These are phyloP conservation scores for Linnemannia exigua DNA, from an alignment of 192 early-diverging fungal genomes.

Conservation along the genomic window DNA sequence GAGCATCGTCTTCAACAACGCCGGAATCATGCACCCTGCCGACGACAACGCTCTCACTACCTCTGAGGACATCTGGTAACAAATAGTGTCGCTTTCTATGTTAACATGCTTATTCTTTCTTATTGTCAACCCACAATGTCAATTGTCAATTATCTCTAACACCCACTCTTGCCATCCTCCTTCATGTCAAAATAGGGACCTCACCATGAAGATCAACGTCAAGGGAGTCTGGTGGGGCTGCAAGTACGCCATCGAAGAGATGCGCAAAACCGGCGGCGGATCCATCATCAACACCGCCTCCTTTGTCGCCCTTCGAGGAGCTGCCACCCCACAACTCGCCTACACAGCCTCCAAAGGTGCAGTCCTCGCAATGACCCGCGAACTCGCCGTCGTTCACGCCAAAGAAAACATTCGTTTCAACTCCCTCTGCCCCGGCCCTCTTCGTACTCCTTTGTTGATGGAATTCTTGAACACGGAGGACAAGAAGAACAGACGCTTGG, in stretches of 20 bases:
- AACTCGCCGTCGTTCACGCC: conserved; percentile 86
- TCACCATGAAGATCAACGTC: conserved; percentile 86
- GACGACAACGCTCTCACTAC: conserved; percentile 86
- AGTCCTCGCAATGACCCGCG: conserved; percentile 87
- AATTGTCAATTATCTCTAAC: background rate
- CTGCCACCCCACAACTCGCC: conserved; percentile 88
- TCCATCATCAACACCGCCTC: conserved; percentile 90
- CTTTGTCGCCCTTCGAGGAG: conserved; percentile 83
- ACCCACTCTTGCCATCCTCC: background rate
- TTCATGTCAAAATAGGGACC: conserved; percentile 58
- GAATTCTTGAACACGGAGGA: conserved; percentile 87
- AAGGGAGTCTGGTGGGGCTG: conserved; percentile 94
- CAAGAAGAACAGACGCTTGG: conserved; percentile 84
- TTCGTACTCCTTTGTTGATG: conserved; percentile 85
- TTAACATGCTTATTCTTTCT: background rate
- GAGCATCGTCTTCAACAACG: conserved; percentile 90
- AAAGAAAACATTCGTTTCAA: conserved; percentile 91
- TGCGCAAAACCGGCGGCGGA: conserved; percentile 80
- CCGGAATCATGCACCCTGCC: conserved; percentile 86
- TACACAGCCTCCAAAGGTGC: conserved; percentile 93
- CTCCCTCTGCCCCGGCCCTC: conserved; percentile 84
- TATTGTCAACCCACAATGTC: background rate
- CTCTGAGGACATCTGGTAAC: conserved; percentile 84
- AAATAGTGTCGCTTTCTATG: conserved; percentile 32
- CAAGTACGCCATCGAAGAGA: conserved; percentile 83